Percentiles rank a stretch among this genome's conserved stretches.
These are phyloP conservation scores for Corylus heterophylla DNA, from an alignment of 306 rosid species.

Conservation along the genomic window DNA sequence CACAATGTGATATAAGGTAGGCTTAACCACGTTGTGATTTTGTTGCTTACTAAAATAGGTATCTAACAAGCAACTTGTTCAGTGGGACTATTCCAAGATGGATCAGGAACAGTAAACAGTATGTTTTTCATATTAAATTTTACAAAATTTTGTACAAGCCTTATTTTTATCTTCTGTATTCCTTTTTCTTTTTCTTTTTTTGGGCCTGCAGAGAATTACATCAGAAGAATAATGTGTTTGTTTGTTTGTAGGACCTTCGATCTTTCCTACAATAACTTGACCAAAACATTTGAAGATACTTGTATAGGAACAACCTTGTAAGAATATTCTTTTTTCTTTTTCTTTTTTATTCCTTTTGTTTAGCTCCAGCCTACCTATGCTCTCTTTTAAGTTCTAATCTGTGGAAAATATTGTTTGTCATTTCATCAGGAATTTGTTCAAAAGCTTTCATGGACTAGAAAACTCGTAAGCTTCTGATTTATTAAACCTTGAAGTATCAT, in stretches of 20 bases:
- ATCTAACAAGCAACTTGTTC: constrained; percentile 30
- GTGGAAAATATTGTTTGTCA: background rate
- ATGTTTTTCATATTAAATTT: background rate
- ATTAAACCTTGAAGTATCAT: background rate
- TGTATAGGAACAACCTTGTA: constrained; percentile 14
- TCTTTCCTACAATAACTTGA: constrained; percentile 35
- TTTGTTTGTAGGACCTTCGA: constrained; percentile 5
- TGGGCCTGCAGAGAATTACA: background rate
- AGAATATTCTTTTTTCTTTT: background rate
- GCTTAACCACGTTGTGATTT: background rate
- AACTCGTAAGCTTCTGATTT: constrained; percentile 24
- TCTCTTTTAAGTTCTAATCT: background rate
- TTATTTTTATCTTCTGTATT: background rate
- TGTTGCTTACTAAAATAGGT: constrained; percentile 13
- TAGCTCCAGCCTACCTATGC: background rate
- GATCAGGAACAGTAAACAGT: constrained; percentile 17
- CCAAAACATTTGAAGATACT: background rate
- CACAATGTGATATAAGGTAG: too few species aligned
- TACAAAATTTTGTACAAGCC: background rate
- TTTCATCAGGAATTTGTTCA: constrained; percentile 26
- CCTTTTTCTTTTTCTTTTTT: background rate
- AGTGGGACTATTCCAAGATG: constrained; percentile 25
- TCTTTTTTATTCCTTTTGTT: background rate
- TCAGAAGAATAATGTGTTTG: background rate
- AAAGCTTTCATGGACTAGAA: constrained; percentile 2